A percentile compares a stretch with the other conserved stretches of the same genome.
phyloP scores from a whole-genome alignment of 164 flowering plant genomes.

The Echeveria elegans region DNA sequence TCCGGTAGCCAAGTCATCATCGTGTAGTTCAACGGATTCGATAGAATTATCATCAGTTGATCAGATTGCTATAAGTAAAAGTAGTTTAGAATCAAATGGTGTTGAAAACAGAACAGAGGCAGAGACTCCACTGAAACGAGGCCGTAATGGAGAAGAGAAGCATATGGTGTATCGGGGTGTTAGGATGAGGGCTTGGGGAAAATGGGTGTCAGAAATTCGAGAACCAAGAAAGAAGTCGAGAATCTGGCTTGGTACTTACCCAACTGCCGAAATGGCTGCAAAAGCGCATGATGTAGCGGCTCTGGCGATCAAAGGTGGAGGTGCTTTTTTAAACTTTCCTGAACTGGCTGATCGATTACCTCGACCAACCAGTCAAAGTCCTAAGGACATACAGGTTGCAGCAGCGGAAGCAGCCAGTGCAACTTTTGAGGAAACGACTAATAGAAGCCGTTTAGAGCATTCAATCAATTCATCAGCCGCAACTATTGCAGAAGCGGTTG shows the following conservation, averaged over 20 bases:
- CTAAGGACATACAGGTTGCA: conserved; percentile 52
- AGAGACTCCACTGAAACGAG: not conserved
- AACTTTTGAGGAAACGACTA: conserved; percentile 1
- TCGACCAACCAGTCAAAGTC: conserved; percentile 25
- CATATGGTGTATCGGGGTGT: conserved; percentile 40
- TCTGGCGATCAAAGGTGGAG: conserved; percentile 38
- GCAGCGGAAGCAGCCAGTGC: conserved; percentile 41
- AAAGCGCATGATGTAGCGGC: conserved; percentile 57
- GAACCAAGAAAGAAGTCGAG: conserved; percentile 51
- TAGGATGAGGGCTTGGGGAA: conserved; percentile 43
- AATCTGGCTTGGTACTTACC: conserved; percentile 46
- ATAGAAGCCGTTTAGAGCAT: conserved; percentile 10
- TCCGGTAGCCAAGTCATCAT: not conserved
- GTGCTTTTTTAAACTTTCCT: conserved; percentile 48
- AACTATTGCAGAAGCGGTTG: not conserved
- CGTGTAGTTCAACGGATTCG: not conserved
- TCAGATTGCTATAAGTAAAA: not conserved
- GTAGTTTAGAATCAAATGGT: not conserved
- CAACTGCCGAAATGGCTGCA: conserved; percentile 54
- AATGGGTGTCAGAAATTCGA: conserved; percentile 52
- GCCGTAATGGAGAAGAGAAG: not conserved
- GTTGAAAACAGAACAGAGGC: not conserved
- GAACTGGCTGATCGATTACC: conserved; percentile 32
- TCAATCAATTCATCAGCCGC: conserved; percentile 29
- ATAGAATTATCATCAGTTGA: not conserved